Conservation (phyloP, 176 grass and related monocot species). For the Calamus simplicifolius region DNA sequence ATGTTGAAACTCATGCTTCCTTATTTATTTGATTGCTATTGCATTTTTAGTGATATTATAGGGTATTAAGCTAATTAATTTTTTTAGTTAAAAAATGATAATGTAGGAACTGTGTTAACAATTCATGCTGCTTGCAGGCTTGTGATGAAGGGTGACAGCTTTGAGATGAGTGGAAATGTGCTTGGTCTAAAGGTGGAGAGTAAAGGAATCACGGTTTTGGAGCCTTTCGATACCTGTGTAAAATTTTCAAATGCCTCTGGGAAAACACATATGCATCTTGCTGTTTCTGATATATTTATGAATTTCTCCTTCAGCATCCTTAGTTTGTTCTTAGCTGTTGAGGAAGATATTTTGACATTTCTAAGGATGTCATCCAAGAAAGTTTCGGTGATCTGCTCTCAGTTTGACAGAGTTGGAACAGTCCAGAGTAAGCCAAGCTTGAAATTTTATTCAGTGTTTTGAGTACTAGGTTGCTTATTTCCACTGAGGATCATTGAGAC, state of each 20-base stretch:
- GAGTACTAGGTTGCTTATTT: too few relatives aligned
- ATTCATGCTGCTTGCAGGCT: slow-evolving; percentile 36
- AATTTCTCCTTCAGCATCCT: slow-evolving; percentile 98
- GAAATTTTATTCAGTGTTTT: too few relatives aligned
- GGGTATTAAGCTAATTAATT: too few relatives aligned
- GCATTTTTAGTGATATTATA: too few relatives aligned
- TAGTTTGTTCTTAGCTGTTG: slow-evolving; percentile 76
- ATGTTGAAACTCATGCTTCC: too few relatives aligned
- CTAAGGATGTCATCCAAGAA: slow-evolving; percentile 76
- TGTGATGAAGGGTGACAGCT: slow-evolving; percentile 73
- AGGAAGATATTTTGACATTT: slow-evolving; percentile 98
- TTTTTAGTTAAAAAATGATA: too few relatives aligned
- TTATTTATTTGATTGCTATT: too few relatives aligned
- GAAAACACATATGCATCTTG: slow-evolving; percentile 71
- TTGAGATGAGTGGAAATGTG: slow-evolving; percentile 71
- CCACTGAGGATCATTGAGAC: neutral
- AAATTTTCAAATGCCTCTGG: slow-evolving; percentile 76
- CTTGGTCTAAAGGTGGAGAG: slow-evolving; percentile 91
- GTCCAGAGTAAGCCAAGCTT: slow-evolving; percentile 40
- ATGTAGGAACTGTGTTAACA: neutral
- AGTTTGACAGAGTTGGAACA: slow-evolving; percentile 82
- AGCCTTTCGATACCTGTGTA: slow-evolving; percentile 79
- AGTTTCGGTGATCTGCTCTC: slow-evolving; percentile 61
- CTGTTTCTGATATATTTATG: slow-evolving; percentile 89
- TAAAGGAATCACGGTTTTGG: slow-evolving; percentile 90